Base-by-base conservation (phyloP, 352 stramenopile species). In the Aphanomyces euteiches region DNA sequence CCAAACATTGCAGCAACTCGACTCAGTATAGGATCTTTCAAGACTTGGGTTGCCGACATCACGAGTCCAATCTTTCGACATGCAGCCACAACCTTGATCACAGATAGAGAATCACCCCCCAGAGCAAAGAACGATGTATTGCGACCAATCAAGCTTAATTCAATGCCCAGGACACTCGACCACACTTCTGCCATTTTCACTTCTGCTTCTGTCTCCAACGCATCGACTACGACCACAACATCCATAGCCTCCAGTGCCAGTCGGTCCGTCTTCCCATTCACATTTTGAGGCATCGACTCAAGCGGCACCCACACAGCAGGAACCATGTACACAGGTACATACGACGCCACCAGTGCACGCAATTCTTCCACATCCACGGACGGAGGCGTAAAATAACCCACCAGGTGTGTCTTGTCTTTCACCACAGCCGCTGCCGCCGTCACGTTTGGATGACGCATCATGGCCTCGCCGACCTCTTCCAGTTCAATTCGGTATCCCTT, bases 401-500 rank as follows among this genome's bases (percentile, higher is more conserved):
- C 90, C 4, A 98, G 79, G 8, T 92, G 86, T 74, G 97, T 98
- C 68, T 96, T 89, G 38, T 93, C 92, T 73, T 98, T 88, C 0
- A 90, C 96, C 10, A 98, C 78, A 39, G 98, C 95, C n/a, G 95
- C 88, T 1, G 83, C 90, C 13, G 86, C 96, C 34, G 84, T 93
- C 13, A 97, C 84, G 39, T 89, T 76, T 43, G 81, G 76, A 58
- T 95, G 90, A 75, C 93, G 83, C 43, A 87, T 89, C 43, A 98
- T 85, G 15, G 91, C 91, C 7, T 88, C 91, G 74, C 97, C 92
- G 2, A 98, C 83, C 13, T 92, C 93, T 39, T 90, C 91, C 6
- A 98, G 75, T 36, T 98, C 95, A 4, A 98, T 90, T 47, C 90
- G 97, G 76, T 98, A 98, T 47, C 95, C 95, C 19, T 93, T 86